Conservation (phyloP, 1,284 basidiomycete species). For the Xanthoconium separans region DNA sequence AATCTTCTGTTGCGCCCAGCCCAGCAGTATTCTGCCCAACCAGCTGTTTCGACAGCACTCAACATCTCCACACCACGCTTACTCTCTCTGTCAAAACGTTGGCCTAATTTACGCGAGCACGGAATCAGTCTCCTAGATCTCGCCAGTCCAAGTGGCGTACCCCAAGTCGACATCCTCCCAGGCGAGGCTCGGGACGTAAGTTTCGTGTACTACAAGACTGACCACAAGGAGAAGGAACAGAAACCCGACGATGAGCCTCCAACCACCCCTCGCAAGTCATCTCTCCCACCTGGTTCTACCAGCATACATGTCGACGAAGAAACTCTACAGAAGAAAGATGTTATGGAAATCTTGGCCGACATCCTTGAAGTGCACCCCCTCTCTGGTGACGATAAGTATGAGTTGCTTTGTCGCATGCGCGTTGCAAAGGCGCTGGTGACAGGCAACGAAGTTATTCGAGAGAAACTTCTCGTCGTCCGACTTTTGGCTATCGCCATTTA, state of each 20-base stretch:
- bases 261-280: conserved; percentile 38
- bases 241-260: conserved; percentile 43
- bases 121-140: conserved; percentile 71
- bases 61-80: conserved; percentile 75
- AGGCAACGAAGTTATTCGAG: conserved; percentile 61
- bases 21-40: conserved; percentile 90
- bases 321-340: conserved; percentile 54
- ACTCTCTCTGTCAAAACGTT: conserved; percentile 68
- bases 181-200: conserved; percentile 70
- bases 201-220: conserved; percentile 73
- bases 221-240: conserved; percentile 44
- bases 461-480: conserved; percentile 80
- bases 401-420: conserved; percentile 86
- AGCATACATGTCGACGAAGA: conserved; percentile 65
- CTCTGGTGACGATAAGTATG: conserved; percentile 85
- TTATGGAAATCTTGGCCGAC: conserved; percentile 77
- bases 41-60: conserved; percentile 72
- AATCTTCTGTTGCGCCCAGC: conserved; percentile 89
- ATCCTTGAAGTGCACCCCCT: conserved; percentile 71
- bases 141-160: conserved; percentile 50
- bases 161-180: conserved; percentile 60
- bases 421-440: conserved; percentile 67
- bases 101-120: conserved; percentile 74
- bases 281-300: conserved; percentile 47
- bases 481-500: conserved; percentile 90